Evolutionary conservation across 129 eudicot species (phyloP), one percentile per base, ranked within the genome.

Genomic region (Flaveria ramosissima): DNA sequence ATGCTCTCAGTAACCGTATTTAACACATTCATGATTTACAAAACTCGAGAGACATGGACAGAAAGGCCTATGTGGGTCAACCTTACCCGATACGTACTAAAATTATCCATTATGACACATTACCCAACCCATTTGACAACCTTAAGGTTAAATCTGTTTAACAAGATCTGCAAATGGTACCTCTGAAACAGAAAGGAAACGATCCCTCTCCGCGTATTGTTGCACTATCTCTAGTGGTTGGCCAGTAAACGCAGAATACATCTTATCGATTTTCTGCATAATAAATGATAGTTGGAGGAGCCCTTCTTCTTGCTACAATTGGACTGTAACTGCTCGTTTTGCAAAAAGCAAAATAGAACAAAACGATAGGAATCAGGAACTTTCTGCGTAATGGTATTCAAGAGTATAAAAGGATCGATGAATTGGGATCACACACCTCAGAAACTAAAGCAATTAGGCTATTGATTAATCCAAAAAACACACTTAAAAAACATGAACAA

Each of bases 191-290:
- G 98, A 93, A 50, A 93, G 77, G 86, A 87, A 93, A n/a, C 89
- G 87, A 71, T 93, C 97, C 78, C 97, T 80, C 68, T 90, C 96
- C 17, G 93, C 90, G 74, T 82, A 87, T 56, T 80, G 85, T 79
- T 93, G 96, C 77, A 93, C 89, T 81, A 67, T 80, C 69, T 93
- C 96, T 71, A 90, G 67, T 53, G 91, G 46, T 85, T 90, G 98
- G 42, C 97, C 93, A 9, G 97, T 93, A 50, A 90, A 93, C 27
- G 96, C 93, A 77, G 93, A 80, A 84, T 80, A 85, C 97, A 93
- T 93, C 78, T 80, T 76, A 82, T 93, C 97, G 4, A 90, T 80
- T 89, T 92, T 92, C 97, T 92, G 91, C 74, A 89, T 36, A 68
- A 43, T 69, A n/a, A n/a, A n/a, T n/a, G n/a, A n/a, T 51, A 2